Evolutionary conservation across 345 rosid species (phyloP), one percentile per base, ranked within the genome.

Genomic region (Theobroma cacao): DNA sequence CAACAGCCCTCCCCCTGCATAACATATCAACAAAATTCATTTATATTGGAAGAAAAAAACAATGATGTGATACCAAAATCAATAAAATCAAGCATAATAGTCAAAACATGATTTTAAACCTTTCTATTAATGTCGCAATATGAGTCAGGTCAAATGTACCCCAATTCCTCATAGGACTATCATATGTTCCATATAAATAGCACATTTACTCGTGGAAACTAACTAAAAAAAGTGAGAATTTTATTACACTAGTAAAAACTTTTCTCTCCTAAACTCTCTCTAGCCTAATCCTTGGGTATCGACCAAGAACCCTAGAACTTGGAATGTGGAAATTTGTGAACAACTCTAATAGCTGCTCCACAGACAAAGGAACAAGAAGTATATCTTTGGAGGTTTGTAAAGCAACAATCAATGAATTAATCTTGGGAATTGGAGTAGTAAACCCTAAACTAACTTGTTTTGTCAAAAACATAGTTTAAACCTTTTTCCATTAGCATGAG

Each of bases 1-100:
- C 95, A 41, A 84, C 82, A 69, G 77, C 82, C 84, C 89, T 92
- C 75, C 90, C 88, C 92, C 97, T 92, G 85, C 90, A 87, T 76
- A 50, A n/a, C 78, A 79, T 22, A 28, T 61, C 41, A 53, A 58
- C 52, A 72, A 58, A 60, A n/a, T 43, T 55, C 9, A 30, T 22
- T 18, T 26, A 36, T 56, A 38, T 61, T 40, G n/a, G 24, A 74
- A 74, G 66, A 50, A 36, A 52, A n/a, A 28, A 40, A 71, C 18
- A 70, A 47, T 5, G 47, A 76, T 18, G 15, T 15, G 8, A 9
- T 41, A n/a, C 31, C 30, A 45, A 12, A 58, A 11, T 43, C 36
- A 40, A 61, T 13, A 7, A 61, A 75, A 20, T 31, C 43, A 72
- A 52, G 31, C 61, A 52, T 50, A 11, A 50, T 30, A 31, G 33